Conservation (phyloP, 2,329 filamentous ascomycete species). For the Fusarium nelsonii region DNA sequence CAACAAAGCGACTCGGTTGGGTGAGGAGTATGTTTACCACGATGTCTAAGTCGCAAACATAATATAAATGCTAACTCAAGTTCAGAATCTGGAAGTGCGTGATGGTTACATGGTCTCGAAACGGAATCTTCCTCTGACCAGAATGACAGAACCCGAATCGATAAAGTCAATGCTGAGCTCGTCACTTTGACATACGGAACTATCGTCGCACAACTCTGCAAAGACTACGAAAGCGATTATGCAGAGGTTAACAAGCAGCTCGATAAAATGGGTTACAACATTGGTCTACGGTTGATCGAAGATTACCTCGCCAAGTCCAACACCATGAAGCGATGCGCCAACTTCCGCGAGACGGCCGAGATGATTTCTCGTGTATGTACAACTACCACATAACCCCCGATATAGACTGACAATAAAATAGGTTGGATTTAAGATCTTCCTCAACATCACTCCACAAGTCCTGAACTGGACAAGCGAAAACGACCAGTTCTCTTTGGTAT, state of each 20-base stretch:
- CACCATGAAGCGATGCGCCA: conserved; percentile 86
- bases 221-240: conserved; percentile 96
- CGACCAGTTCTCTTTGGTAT: conserved; percentile 95
- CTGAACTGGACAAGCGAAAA: conserved; percentile 97
- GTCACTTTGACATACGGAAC: conserved; percentile 98
- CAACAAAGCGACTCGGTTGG: conserved; percentile 70
- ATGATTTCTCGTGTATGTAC: conserved; percentile 86
- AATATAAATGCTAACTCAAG: conserved; percentile 48
- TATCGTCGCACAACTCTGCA: conserved; percentile 95
- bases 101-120: neutral
- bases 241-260: conserved; percentile 96
- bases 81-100: conserved; percentile 92
- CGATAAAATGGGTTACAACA: conserved; percentile 99
- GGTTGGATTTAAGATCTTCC: conserved; percentile 99
- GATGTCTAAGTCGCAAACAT: conserved; percentile 10
- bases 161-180: conserved; percentile 98
- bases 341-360: conserved; percentile 95
- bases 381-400: too few species aligned
- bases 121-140: conserved; percentile 25
- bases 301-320: conserved; percentile 98
- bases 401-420: conserved; percentile 55
- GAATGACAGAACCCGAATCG: conserved; percentile 81
- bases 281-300: conserved; percentile 93
- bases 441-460: conserved; percentile 93
- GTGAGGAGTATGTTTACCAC: conserved; percentile 67